These are phyloP conservation scores for Scolecobasidium constrictum DNA, from an alignment of 2,329 filamentous ascomycete species.

Conservation along the genomic window DNA sequence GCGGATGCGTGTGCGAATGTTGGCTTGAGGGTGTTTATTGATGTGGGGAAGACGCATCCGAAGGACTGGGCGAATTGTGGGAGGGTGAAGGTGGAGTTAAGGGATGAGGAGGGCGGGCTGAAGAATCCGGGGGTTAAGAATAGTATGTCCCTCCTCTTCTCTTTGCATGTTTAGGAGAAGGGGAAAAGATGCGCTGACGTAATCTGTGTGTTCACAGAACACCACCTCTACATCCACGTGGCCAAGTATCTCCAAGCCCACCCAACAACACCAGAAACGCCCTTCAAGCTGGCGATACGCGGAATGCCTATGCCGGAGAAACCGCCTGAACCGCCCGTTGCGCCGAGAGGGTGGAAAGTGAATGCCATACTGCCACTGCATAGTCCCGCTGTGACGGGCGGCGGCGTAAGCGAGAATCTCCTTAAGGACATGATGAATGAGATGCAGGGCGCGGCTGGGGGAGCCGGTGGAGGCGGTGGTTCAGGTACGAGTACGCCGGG, in stretches of 20 bases:
- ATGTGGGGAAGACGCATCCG: constrained; percentile 85
- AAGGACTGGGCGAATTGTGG: constrained; percentile 98
- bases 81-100: constrained; percentile 68
- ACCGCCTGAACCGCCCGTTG: constrained; percentile 50
- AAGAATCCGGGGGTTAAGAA: constrained; percentile 48
- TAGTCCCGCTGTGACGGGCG: constrained; percentile 80
- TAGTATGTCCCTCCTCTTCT: constrained; percentile 36
- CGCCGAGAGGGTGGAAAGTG: constrained; percentile 85
- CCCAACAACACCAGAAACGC: constrained; percentile 63
- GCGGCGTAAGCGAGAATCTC: constrained; percentile 87
- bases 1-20: constrained; percentile 71
- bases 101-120: constrained; percentile 42
- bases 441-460: constrained; percentile 42
- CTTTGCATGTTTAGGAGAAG: not conserved
- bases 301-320: constrained; percentile 59
- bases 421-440: constrained; percentile 96
- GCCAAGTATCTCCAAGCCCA: constrained; percentile 64
- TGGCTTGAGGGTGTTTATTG: constrained; percentile 64
- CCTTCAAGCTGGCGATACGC: constrained; percentile 61
- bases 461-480: not conserved
- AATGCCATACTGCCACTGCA: constrained; percentile 73
- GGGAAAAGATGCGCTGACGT: constrained; percentile 3
- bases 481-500: not conserved
- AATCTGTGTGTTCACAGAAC: constrained; percentile 45
- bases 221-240: constrained; percentile 77